phyloP scores from a whole-genome alignment of 768 basidiomycete species.

The Hebeloma cylindrosporum region DNA sequence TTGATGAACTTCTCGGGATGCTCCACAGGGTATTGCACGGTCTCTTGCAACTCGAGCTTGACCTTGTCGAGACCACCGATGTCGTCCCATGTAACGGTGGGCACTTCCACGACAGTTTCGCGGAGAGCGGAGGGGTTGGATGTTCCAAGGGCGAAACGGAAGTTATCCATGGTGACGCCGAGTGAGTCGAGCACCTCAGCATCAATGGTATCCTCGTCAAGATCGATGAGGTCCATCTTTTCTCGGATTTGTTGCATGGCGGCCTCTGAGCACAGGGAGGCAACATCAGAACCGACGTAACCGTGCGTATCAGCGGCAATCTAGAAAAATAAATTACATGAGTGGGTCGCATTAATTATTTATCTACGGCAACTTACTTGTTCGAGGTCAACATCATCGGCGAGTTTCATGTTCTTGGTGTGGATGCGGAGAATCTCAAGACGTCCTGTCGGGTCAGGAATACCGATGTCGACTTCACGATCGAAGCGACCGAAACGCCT shows the following conservation, averaged over 20 bases:
- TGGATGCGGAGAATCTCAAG: constrained; percentile 98
- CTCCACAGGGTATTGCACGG: constrained; percentile 99
- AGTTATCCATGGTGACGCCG: constrained; percentile 99
- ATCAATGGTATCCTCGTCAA: constrained; percentile 98
- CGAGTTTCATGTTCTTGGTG: constrained; percentile 99
- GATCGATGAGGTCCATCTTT: constrained; percentile 98
- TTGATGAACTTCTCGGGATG: constrained; percentile 99
- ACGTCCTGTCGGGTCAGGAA: constrained; percentile 98
- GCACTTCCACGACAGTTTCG: constrained; percentile 99
- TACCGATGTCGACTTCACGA: constrained; percentile 98
- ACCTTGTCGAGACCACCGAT: constrained; percentile 99
- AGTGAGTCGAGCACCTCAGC: constrained; percentile 98
- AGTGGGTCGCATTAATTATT: background rate
- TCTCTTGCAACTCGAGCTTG: constrained; percentile 98
- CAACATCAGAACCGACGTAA: constrained; percentile 98
- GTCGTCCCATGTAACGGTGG: constrained; percentile 98
- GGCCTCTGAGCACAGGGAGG: constrained; percentile 96
- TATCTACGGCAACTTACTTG: constrained; percentile 57
- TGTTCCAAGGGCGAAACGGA: constrained; percentile 96
- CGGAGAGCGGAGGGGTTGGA: constrained; percentile 98
- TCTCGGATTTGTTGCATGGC: constrained; percentile 99
- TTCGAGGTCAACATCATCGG: constrained; percentile 95
- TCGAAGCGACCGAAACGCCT: constrained; percentile 99
- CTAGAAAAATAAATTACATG: constrained; percentile 36
- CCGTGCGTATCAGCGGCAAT: constrained; percentile 99